Conservation (phyloP, 176 grass and related monocot genomes). For the Olyra latifolia region DNA sequence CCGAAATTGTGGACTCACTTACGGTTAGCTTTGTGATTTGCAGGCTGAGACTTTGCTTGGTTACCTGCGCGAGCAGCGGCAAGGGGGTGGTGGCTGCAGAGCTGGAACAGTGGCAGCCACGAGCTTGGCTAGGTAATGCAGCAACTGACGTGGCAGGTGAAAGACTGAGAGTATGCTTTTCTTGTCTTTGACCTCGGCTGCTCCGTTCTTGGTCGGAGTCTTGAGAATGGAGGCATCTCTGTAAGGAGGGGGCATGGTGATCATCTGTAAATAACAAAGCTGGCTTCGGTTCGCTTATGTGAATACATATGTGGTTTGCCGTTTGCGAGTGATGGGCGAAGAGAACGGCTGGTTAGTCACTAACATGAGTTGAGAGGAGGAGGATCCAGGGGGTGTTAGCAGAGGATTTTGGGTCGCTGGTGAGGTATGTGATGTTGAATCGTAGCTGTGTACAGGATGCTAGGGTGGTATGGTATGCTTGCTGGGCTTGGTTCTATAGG, state of each 20-base stretch:
- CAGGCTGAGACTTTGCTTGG: constrained; percentile 92
- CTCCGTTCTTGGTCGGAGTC: constrained; percentile 7
- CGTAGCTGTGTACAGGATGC: constrained; percentile 44
- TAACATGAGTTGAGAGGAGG: constrained; percentile 27
- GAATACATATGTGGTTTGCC: constrained; percentile 43
- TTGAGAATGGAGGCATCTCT: constrained; percentile 43
- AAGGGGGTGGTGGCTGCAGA: constrained; percentile 51
- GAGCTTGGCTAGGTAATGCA: constrained; percentile 62
- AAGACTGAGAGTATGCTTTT: neutral
- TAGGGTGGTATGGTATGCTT: constrained; percentile 35
- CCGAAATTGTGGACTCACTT: neutral
- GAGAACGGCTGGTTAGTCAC: constrained; percentile 8
- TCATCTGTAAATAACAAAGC: constrained; percentile 57
- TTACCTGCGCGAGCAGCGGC: constrained; percentile 80
- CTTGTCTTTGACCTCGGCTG: constrained; percentile 24
- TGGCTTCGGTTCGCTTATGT: constrained; percentile 40
- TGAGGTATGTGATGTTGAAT: neutral
- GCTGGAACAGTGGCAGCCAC: constrained; percentile 25
- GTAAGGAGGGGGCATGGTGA: constrained; percentile 19
- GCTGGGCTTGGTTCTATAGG: constrained; percentile 35
- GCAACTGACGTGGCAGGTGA: constrained; percentile 3
- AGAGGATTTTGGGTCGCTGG: neutral
- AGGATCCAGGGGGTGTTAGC: constrained; percentile 8
- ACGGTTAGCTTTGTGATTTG: constrained; percentile 14
- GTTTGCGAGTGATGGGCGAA: constrained; percentile 17